Conservation (phyloP, 192 early-diverging fungal genomes). For the Coemansia sp. region DNA sequence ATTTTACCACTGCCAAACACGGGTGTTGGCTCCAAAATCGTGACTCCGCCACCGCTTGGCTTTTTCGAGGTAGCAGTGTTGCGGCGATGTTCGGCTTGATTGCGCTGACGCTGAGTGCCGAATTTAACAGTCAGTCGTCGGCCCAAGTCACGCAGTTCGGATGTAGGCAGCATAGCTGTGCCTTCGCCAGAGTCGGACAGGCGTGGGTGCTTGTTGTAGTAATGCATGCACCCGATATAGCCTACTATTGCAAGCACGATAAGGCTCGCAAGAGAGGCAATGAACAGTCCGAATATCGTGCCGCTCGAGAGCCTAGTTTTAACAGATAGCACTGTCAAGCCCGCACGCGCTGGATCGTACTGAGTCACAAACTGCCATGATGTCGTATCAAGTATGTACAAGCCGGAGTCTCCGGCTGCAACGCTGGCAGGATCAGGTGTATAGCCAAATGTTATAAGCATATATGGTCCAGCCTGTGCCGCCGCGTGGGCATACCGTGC, state of each 20-base stretch:
- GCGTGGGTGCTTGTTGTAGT: conserved; percentile 46
- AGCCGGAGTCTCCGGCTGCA: conserved; percentile 21
- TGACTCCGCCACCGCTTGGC: not conserved
- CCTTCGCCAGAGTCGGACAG: conserved; percentile 28
- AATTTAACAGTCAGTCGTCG: conserved; percentile 34
- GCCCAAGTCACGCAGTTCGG: conserved; percentile 39
- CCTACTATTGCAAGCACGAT: conserved; percentile 30
- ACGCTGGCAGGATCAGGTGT: not conserved
- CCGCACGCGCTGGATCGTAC: conserved; percentile 32
- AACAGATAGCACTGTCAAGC: conserved; percentile 23
- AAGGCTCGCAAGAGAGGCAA: conserved; percentile 33
- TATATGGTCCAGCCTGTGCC: conserved; percentile 40
- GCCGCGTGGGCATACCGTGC: conserved; percentile 48
- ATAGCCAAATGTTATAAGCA: conserved; percentile 43
- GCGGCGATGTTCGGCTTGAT: not conserved
- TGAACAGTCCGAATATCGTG: conserved; percentile 48
- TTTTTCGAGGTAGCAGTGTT: not conserved
- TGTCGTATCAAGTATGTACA: conserved; percentile 46
- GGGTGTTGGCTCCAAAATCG: not conserved
- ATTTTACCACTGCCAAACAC: conserved; percentile 4
- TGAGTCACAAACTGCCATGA: conserved; percentile 38
- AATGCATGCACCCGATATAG: conserved; percentile 43
- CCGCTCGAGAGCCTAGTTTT: conserved; percentile 27
- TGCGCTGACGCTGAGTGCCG: conserved; percentile 18
- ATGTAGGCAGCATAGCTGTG: conserved; percentile 28